phyloP scores from a whole-genome alignment of 768 basidiomycete species.

The Tricholoma furcatifolium region DNA sequence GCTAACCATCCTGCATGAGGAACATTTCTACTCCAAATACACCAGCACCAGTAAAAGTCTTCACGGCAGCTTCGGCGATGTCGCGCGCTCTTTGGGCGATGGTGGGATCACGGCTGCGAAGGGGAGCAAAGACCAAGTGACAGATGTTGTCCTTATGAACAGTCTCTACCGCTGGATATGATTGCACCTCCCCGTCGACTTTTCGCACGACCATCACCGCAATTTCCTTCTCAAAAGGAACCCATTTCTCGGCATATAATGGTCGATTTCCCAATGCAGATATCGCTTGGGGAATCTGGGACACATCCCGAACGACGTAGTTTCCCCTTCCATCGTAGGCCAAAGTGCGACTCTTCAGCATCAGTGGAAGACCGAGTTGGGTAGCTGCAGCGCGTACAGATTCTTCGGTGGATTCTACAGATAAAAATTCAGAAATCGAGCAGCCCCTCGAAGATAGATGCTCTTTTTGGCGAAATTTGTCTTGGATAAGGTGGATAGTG shows the following conservation, averaged over 20 bases:
- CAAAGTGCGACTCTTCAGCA: constrained; percentile 94
- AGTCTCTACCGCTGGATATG: constrained; percentile 94
- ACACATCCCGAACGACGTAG: constrained; percentile 61
- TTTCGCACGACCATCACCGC: constrained; percentile 97
- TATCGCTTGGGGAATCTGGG: constrained; percentile 52
- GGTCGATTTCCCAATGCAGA: constrained; percentile 60
- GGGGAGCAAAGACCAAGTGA: constrained; percentile 87
- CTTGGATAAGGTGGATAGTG: constrained; percentile 88
- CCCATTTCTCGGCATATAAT: constrained; percentile 94
- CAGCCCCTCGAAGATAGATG: constrained; percentile 65
- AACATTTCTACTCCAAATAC: constrained; percentile 99
- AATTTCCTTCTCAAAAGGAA: constrained; percentile 84
- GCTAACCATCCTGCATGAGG: constrained; percentile 78
- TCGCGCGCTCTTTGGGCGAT: constrained; percentile 59
- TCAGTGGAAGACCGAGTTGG: constrained; percentile 78
- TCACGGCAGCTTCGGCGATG: constrained; percentile 81
- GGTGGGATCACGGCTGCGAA: constrained; percentile 58
- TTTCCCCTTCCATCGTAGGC: constrained; percentile 98
- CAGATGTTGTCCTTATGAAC: constrained; percentile 93
- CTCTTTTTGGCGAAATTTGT: constrained; percentile 72
- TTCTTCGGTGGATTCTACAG: constrained; percentile 52
- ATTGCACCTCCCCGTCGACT: constrained; percentile 64
- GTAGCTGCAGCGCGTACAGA: constrained; percentile 52
- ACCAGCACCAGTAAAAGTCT: constrained; percentile 81
- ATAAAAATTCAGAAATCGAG: constrained; percentile 62